phyloP scores from a whole-genome alignment of 768 basidiomycete genomes.

The Dioszegia crocea region DNA sequence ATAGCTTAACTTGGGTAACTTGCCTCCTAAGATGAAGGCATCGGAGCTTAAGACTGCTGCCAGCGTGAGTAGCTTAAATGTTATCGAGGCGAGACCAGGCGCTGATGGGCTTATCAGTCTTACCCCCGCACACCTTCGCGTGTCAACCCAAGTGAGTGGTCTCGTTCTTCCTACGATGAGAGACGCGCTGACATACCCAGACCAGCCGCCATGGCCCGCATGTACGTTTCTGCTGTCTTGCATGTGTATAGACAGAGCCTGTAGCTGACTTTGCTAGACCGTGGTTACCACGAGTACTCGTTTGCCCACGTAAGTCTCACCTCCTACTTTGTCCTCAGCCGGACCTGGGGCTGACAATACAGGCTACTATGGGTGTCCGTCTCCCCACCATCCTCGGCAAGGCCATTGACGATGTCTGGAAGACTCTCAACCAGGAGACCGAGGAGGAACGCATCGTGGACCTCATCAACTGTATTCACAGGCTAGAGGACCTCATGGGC shows the following conservation, averaged over 20 bases:
- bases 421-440: slow-evolving; percentile 76
- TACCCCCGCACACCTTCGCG: slow-evolving; percentile 51
- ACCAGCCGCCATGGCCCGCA: slow-evolving; percentile 53
- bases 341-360: slow-evolving; percentile 50
- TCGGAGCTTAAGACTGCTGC: slow-evolving; percentile 41
- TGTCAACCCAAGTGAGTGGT: slow-evolving; percentile 49
- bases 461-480: slow-evolving; percentile 75
- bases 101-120: slow-evolving; percentile 7
- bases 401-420: slow-evolving; percentile 84
- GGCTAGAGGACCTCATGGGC: slow-evolving; percentile 84
- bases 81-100: not conserved
- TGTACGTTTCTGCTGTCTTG: slow-evolving; percentile 25
- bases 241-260: no score
- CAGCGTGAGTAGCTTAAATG: slow-evolving; percentile 21
- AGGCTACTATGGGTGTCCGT: slow-evolving; percentile 94
- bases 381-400: slow-evolving; percentile 93
- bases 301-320: slow-evolving; percentile 52
- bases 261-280: slow-evolving; percentile 27
- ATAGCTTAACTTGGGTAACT: slow-evolving; percentile 49
- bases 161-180: not conserved
- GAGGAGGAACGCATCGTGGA: slow-evolving; percentile 79
- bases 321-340: slow-evolving; percentile 77
- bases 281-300: slow-evolving; percentile 53
- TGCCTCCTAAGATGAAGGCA: slow-evolving; percentile 52
- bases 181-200: slow-evolving; percentile 33